Percentiles rank a stretch among this genome's conserved stretches.
phyloP scores from a whole-genome alignment of 306 rosid genomes.

The Cucumis hystrix region DNA sequence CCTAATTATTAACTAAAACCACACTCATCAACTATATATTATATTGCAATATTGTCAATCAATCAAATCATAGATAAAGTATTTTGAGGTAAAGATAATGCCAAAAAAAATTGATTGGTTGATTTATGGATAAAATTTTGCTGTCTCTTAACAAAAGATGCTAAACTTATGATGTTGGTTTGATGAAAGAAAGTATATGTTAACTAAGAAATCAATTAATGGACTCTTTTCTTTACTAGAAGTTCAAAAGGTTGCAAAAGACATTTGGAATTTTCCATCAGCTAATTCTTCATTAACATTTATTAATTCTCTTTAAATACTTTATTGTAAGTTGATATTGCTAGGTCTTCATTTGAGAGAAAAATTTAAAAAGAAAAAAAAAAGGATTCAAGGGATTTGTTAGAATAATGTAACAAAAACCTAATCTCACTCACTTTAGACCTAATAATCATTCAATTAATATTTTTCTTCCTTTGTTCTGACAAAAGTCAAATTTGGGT shows the following conservation, averaged over 20 bases:
- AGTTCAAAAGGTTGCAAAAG: background rate
- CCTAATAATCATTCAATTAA: background rate
- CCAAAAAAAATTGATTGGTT: background rate
- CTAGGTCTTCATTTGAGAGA: background rate
- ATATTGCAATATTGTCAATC: background rate
- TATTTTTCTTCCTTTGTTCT: background rate
- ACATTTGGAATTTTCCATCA: background rate
- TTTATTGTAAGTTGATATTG: background rate
- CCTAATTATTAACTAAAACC: background rate
- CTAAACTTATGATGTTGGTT: background rate
- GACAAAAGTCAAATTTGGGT: background rate
- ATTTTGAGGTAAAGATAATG: background rate
- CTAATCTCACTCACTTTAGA: background rate
- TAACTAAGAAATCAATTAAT: background rate
- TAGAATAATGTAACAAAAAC: background rate
- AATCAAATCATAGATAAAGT: background rate
- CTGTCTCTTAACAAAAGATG: background rate
- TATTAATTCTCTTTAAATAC: background rate
- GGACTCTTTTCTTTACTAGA: background rate
- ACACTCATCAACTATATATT: background rate
- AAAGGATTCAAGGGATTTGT: background rate
- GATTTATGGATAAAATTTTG: background rate
- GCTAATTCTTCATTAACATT: background rate
- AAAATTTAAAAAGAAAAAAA: background rate
- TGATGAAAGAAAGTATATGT: background rate